A percentile compares a stretch with the other conserved stretches of the same genome.
Conservation (phyloP, 495 filamentous ascomycete genomes). For the Rusavskia elegans region DNA sequence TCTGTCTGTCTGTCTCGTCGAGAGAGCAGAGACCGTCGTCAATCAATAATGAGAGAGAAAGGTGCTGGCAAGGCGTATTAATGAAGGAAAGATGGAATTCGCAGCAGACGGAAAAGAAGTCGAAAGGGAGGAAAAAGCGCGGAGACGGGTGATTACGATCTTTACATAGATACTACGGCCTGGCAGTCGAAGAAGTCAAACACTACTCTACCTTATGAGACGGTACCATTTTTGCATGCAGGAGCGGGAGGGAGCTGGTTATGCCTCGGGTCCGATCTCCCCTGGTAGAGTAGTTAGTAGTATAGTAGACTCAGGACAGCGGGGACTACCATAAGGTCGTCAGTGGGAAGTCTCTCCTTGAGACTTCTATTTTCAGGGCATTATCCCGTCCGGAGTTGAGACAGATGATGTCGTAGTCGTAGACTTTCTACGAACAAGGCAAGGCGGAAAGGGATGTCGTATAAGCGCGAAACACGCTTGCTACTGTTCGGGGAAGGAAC, state of each 20-base stretch:
- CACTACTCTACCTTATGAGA: background rate
- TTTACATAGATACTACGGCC: background rate
- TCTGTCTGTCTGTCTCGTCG: background rate
- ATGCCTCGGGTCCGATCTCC: background rate
- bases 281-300: too few species aligned
- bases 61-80: too few species aligned
- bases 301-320: background rate
- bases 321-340: too few species aligned
- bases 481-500: background rate
- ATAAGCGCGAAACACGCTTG: slow-evolving; percentile 1
- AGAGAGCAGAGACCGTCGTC: background rate
- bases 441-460: background rate
- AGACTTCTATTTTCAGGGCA: background rate
- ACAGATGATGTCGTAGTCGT: background rate
- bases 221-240: too few species aligned
- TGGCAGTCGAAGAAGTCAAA: background rate
- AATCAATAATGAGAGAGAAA: too few species aligned
- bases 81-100: background rate
- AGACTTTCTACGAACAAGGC: background rate
- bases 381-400: background rate
- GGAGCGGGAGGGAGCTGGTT: too few species aligned
- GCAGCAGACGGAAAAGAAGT: background rate
- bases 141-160: background rate
- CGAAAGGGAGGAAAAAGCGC: background rate
- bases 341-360: too few species aligned